A percentile compares a stretch with the other conserved stretches of the same genome.
Conservation (phyloP, 2,329 filamentous ascomycete genomes). For the Trichoderma asperellum region DNA sequence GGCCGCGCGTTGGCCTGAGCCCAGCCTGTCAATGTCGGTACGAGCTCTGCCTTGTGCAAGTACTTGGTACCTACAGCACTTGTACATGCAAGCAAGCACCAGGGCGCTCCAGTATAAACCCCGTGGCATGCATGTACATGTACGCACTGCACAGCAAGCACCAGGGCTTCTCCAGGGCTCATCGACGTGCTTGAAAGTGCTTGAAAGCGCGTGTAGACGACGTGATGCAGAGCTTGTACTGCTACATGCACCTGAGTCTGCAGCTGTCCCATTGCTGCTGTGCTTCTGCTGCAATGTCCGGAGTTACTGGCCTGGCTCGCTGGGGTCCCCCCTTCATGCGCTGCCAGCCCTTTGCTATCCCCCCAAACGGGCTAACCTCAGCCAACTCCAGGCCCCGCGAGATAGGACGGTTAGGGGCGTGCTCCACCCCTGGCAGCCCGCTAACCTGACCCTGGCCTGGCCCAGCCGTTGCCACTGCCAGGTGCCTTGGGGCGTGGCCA, state of each 20-base stretch:
- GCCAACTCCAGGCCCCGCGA: conserved; percentile 25
- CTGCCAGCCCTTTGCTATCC: conserved; percentile 4
- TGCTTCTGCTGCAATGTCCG: neutral
- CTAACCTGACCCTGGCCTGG: conserved; percentile 29
- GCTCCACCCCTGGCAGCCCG: conserved; percentile 27
- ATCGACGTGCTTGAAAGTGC: neutral
- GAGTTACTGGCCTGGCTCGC: neutral
- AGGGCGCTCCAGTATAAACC: neutral
- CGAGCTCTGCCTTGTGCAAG: neutral
- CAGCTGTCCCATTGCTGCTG: neutral
- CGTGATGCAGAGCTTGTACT: neutral
- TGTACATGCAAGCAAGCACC: neutral
- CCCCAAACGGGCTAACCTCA: conserved; percentile 19
- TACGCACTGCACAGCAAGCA: neutral
- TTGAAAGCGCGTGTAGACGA: neutral
- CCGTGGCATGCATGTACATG: neutral
- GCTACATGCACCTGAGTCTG: neutral
- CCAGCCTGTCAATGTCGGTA: conserved; percentile 3
- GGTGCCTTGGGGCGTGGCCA: conserved; percentile 21
- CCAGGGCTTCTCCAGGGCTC: neutral
- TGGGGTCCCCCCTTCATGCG: conserved; percentile 2
- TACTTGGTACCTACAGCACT: no score
- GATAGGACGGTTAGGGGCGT: conserved; percentile 28
- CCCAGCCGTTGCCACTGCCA: conserved; percentile 31
- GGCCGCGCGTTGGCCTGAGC: conserved; percentile 25